Conservation (phyloP, 1,139 yeast species). For the Yamadazyma taylorii region DNA sequence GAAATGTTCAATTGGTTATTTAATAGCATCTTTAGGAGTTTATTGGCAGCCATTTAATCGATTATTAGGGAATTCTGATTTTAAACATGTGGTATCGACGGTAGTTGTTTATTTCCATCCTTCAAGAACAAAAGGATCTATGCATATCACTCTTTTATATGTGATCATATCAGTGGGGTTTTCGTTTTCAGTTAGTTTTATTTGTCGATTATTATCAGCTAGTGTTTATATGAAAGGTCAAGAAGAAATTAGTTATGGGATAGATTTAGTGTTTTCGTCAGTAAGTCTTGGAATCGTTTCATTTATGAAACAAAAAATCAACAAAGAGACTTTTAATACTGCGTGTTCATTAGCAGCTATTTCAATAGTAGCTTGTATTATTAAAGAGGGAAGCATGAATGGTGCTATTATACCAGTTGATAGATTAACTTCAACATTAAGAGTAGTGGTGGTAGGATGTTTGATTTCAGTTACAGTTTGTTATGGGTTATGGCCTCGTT, state of each 20-base stretch:
- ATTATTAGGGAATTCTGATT: constrained; percentile 65
- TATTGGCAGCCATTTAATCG: constrained; percentile 58
- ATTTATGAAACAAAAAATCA: constrained; percentile 65
- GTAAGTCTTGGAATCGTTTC: constrained; percentile 65
- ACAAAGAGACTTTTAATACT: constrained; percentile 71
- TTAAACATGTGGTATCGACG: constrained; percentile 81
- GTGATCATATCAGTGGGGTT: constrained; percentile 56
- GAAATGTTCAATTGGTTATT: constrained; percentile 71
- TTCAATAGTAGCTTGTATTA: constrained; percentile 66
- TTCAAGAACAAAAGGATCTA: constrained; percentile 73
- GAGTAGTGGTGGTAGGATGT: constrained; percentile 65
- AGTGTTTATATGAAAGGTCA: constrained; percentile 45
- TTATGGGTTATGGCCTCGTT: constrained; percentile 61
- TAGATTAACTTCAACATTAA: constrained; percentile 55
- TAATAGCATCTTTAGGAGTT: constrained; percentile 74
- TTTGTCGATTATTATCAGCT: constrained; percentile 56
- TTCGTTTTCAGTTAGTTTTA: constrained; percentile 55
- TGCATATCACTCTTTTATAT: constrained; percentile 71
- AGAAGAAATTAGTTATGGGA: constrained; percentile 52
- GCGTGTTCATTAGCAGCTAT: constrained; percentile 81
- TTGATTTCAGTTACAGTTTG: constrained; percentile 58
- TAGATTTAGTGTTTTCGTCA: constrained; percentile 57
- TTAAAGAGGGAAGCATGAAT: constrained; percentile 75
- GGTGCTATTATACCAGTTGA: constrained; percentile 59
- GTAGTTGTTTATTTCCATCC: constrained; percentile 87